phyloP scores from a whole-genome alignment of 371 early-diverging fungal genomes.

The Mortierella sp. region DNA sequence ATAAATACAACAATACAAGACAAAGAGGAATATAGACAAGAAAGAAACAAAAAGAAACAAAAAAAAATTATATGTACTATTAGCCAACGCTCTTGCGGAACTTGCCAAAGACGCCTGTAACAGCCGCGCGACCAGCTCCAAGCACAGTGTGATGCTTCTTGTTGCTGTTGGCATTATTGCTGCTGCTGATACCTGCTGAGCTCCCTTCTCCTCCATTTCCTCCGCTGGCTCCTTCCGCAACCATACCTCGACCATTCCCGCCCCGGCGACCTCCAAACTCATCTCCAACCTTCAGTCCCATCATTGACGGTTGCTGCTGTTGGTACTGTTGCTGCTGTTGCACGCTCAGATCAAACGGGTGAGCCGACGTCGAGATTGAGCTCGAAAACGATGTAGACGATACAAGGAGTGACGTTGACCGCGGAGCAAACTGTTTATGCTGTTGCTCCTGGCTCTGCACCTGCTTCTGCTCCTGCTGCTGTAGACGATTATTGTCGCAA shows the following conservation, averaged over 20 bases:
- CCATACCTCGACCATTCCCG: neutral
- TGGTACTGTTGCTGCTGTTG: too few species aligned
- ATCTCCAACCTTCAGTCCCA: neutral
- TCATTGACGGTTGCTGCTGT: neutral
- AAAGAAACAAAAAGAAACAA: neutral
- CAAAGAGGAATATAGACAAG: neutral
- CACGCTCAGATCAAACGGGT: too few species aligned
- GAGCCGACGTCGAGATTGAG: neutral
- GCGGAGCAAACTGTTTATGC: neutral
- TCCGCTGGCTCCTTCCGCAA: neutral
- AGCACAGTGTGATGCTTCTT: slow-evolving; percentile 41
- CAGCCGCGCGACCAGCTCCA: slow-evolving; percentile 44
- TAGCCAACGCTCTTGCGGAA: slow-evolving; percentile 52
- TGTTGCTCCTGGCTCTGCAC: neutral
- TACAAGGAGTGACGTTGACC: too few species aligned
- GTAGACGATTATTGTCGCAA: neutral
- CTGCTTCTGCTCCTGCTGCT: neutral
- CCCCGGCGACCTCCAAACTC: neutral
- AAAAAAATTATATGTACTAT: neutral
- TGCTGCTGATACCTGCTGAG: neutral
- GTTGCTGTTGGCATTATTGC: neutral
- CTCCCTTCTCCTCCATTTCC: neutral
- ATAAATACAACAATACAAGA: neutral
- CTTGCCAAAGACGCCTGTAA: slow-evolving; percentile 49
- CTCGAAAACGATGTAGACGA: neutral